Conservation (phyloP, 768 basidiomycete species). For the Pulveroboletus sp. region DNA sequence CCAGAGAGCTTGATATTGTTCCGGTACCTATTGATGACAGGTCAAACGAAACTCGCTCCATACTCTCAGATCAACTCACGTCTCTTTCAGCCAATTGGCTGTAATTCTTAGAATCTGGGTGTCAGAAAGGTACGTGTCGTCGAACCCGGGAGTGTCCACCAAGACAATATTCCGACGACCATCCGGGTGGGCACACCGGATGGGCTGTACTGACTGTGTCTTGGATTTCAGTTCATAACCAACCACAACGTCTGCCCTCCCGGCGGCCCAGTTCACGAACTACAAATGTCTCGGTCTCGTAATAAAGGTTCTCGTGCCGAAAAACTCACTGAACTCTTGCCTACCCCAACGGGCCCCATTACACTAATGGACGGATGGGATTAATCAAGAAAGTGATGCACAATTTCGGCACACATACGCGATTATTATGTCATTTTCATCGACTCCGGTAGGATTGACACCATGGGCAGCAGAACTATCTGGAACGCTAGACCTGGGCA, state of each 20-base stretch:
- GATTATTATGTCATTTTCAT: conserved; percentile 13
- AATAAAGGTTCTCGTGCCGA: not conserved
- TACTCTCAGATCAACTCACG: conserved; percentile 2
- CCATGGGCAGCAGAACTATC: not conserved
- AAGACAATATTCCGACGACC: conserved; percentile 12
- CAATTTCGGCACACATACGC: conserved; percentile 10
- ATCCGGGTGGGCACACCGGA: conserved; percentile 15
- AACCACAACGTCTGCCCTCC: not conserved
- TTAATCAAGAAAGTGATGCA: not conserved
- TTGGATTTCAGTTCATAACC: conserved; percentile 3
- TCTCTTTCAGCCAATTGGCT: conserved; percentile 15
- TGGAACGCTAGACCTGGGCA: not conserved
- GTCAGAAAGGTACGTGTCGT: conserved; percentile 13
- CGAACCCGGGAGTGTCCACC: conserved; percentile 19
- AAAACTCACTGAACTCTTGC: conserved; percentile 20
- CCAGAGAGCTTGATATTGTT: conserved; percentile 10
- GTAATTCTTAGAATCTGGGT: conserved; percentile 8
- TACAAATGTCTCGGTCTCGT: not conserved
- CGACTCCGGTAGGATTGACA: not conserved
- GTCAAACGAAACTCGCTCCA: not conserved
- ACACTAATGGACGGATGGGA: conserved; percentile 1
- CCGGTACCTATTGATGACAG: conserved; percentile 1
- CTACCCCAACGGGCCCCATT: conserved; percentile 16
- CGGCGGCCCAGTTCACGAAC: conserved; percentile 14
- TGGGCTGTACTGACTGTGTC: conserved; percentile 3